Base-by-base conservation (phyloP, 805 yeast species). In the Yarrowia divulgata region DNA sequence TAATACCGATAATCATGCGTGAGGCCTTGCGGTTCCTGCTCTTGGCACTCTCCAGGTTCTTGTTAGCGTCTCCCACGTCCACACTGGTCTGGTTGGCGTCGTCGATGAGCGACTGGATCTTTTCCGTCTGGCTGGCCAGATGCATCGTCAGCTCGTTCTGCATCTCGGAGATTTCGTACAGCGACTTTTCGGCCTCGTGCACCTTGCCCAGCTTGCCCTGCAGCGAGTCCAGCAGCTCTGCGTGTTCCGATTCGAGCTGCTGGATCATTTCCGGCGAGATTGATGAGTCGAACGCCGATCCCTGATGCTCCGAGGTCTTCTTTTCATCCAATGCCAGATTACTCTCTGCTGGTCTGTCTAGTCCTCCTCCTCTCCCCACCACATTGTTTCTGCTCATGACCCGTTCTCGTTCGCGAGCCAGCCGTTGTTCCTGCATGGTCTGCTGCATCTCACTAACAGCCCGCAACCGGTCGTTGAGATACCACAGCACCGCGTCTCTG, bases 101-200 rank as follows among this genome's bases (percentile, higher is more conserved):
- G 70, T 88, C 89, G 60, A 87, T 77, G 71, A 93, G 80, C 48
- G 82, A 80, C 63, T 85, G 82, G 16, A 93, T 89, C 75, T 85
- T 88, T 67, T 89, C 89, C 7, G 89, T 86, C 78, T 93, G 98
- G 0, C 85, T 77, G 32, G 86, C 85, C 60, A 93, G 81, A 75
- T 93, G 97, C 68, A 88, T 81, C 13, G 91, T 84, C 68, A 93
- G 81, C 74, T 91, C 95, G 32, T 88, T 82, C 74, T 93, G 94
- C 71, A 93, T 77, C 68, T 88, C 85, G 0, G 93, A 84, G 52
- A 93, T 88, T 74, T 91, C 97, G 23, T 74, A 73, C 72, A 81
- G 74, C 35, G 82, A 78, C 72, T 74, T 75, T 71, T 80, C 83
- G 2, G 82, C 82, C 46, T 73, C 73, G 50, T 75, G 73, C 3